Evolutionary conservation across 352 stramenopile genomes (phyloP), one percentile per base, ranked within the genome.

Genomic region (Globisporangium iwayamae): DNA sequence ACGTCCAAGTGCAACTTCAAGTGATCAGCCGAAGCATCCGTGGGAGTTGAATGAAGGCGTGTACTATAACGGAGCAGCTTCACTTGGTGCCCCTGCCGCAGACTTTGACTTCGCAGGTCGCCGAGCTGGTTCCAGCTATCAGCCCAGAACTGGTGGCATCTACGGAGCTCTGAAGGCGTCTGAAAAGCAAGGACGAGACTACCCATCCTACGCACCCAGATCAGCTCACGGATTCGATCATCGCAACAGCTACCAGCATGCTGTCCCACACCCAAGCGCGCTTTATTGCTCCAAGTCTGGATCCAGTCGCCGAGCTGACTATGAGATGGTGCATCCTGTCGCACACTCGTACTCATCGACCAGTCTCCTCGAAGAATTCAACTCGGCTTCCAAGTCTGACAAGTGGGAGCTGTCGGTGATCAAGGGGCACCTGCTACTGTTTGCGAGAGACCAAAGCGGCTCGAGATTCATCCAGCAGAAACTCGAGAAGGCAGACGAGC

Each of bases 401-500:
- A 93, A 91, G 71, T 94, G 86, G 86, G 87, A 88, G 60, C 65
- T 96, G 38, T 72, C 71, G 6, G 76, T 79, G 22, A 93, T 96
- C 62, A 85, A 88, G 64, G 90, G 90, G 3, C 87, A 96, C 68
- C 68, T 97, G 20, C 73, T 93, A 18, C 63, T 91, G 66, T 96
- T 97, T 57, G 84, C 90, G 8, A 88, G 89, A 55, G 90, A 97
- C 61, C 85, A 96, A 66, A 76, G 78, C 53, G 90, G 90, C 0
- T 94, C 82, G 25, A 76, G 90, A 9, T 96, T 96, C 52, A 96
- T 97, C 57, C 90, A 97, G 56, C 88, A 90, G 53, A 90, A 93
- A 63, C 68, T 96, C 34, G 90, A 97, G 62, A 92, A 88, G 50
- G 90, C 87, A 0, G 83, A 90, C 34, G 81, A 95, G 11, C 72